phyloP scores from a whole-genome alignment of 2,329 filamentous ascomycete species.

The Aspergillus quadricinctus region DNA sequence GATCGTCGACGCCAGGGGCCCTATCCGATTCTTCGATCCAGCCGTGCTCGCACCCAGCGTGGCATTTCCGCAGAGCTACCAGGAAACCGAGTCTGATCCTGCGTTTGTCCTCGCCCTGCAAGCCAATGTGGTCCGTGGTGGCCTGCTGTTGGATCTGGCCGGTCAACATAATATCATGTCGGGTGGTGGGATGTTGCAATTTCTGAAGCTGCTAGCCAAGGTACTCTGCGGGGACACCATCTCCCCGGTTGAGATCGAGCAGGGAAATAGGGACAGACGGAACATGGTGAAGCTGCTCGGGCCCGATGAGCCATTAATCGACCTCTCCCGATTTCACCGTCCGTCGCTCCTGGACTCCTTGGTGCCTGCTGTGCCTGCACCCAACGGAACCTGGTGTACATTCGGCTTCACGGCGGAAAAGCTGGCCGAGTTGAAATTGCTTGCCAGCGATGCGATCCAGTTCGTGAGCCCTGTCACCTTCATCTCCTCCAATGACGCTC shows the following conservation, averaged over 20 bases:
- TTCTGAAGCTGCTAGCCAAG: conserved; percentile 12
- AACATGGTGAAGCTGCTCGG: conserved; percentile 12
- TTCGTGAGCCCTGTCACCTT: not conserved
- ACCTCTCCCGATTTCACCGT: conserved; percentile 9
- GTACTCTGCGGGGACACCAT: conserved; percentile 8
- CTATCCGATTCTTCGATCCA: conserved; percentile 29
- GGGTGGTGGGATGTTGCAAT: conserved; percentile 16
- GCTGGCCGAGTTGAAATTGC: conserved; percentile 1
- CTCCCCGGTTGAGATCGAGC: conserved; percentile 5
- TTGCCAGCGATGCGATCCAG: not conserved
- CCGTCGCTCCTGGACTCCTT: not conserved
- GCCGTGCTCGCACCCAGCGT: conserved; percentile 23
- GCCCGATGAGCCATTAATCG: conserved; percentile 6
- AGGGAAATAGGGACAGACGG: conserved; percentile 17
- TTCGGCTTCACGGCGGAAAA: conserved; percentile 5
- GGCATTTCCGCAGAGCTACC: conserved; percentile 25
- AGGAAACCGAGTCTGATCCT: conserved; percentile 7
- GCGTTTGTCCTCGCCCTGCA: conserved; percentile 23
- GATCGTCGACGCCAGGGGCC: conserved; percentile 12
- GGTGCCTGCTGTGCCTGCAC: not conserved
- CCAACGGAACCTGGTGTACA: conserved; percentile 4
- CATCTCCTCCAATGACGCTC: conserved; percentile 17
- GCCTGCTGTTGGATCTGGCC: conserved; percentile 19
- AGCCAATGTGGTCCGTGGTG: conserved; percentile 20
- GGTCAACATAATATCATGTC: conserved; percentile 25